Evolutionary conservation across 345 rosid genomes (phyloP), one percentile per base, ranked within the genome.

Genomic region (Linum usitatissimum): DNA sequence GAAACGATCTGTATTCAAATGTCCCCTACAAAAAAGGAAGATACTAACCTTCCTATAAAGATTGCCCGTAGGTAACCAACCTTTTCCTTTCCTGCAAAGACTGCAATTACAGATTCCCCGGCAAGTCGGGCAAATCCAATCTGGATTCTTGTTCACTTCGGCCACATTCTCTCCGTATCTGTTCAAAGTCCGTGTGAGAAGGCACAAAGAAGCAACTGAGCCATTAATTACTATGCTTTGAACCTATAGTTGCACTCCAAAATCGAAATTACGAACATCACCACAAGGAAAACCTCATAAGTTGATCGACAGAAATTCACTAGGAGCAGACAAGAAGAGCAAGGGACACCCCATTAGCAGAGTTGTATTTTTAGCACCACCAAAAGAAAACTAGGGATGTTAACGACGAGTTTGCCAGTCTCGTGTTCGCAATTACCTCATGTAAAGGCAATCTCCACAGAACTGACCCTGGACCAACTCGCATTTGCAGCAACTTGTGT

Each of bases 71-170:
- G 75, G 73, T 17, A 12, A 49, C 78, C 73, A 77, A 10, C 81
- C 81, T 39, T 63, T 77, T 34, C 38, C 61, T 12, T 39, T 17
- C 54, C 78, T 65, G 71, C 81, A 77, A 45, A 38, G 39, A 60
- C 78, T 68, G 69, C 81, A 77, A 30, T 74, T 74, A 56, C 81
- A 77, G 58, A 77, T 71, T 18, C 67, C 78, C 14, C 76, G 81
- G 61, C 81, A 74, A 62, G 63, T 73, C 54, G 81, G 78, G 57
- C 81, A 77, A 51, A 77, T 61, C 81, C 81, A 77, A 4, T 53
- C 28, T 57, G 73, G 71, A 55, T 70, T 74, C 64, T 73, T 58
- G n/a, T 62, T 62, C 4, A 28, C 78, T 66, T 77, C 81, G 59
- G 65, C 45, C 58, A 68, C 76, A 66, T 74, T 62, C 73, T 77